Conservation (phyloP, 2,329 filamentous ascomycete species). For the Pseudocercospora eumusae region DNA sequence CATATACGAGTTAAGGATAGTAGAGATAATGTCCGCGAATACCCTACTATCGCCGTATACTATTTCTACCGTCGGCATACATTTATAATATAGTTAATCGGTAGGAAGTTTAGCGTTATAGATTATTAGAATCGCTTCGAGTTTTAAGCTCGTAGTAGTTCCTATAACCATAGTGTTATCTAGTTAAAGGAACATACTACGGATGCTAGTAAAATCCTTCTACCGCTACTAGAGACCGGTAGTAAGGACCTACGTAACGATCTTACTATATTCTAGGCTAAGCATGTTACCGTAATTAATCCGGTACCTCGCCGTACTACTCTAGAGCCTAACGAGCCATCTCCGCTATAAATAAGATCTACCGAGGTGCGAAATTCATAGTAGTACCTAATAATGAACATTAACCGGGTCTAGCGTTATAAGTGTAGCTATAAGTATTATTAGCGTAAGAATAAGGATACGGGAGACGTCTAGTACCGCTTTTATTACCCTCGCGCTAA, state of each 20-base stretch:
- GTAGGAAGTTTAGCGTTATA: neutral
- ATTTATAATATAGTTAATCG: neutral
- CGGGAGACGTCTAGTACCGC: neutral
- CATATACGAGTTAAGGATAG: neutral
- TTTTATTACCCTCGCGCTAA: neutral
- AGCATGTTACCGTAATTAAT: neutral
- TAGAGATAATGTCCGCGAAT: neutral
- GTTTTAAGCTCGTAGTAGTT: neutral
- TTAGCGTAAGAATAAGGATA: neutral
- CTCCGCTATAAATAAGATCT: neutral
- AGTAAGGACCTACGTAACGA: neutral
- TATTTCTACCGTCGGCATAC: neutral
- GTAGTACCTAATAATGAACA: neutral
- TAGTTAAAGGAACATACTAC: neutral
- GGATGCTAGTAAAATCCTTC: neutral
- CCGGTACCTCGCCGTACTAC: neutral
- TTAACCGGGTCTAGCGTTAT: neutral
- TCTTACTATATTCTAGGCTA: neutral
- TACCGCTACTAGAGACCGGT: neutral
- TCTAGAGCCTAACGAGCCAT: neutral
- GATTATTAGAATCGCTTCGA: neutral
- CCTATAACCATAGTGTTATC: neutral
- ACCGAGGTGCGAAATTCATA: neutral
- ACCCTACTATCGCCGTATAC: neutral
- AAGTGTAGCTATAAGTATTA: neutral